A percentile compares a stretch with the other conserved stretches of the same genome.
phyloP scores from a whole-genome alignment of 768 basidiomycete species.

The Tricholoma bakamatsutake region DNA sequence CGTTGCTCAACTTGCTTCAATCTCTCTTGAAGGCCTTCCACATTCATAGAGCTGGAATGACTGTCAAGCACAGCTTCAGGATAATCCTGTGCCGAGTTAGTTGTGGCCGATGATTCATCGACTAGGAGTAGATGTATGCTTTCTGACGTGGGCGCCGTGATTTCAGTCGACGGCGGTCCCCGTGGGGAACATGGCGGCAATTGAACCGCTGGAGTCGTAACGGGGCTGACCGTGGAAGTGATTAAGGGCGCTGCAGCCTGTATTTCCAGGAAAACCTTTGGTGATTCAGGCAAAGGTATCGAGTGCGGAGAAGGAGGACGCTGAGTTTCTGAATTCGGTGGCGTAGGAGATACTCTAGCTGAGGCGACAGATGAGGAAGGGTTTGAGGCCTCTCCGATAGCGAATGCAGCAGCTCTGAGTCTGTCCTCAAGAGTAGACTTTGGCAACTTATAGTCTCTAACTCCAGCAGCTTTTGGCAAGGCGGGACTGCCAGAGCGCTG shows the following conservation, averaged over 20 bases:
- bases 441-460: slow-evolving; percentile 17
- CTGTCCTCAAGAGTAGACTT: slow-evolving; percentile 73
- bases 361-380: slow-evolving; percentile 36
- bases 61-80: not conserved
- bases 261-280: slow-evolving; percentile 17
- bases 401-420: slow-evolving; percentile 57
- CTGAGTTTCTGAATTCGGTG: slow-evolving; percentile 16
- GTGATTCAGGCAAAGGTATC: slow-evolving; percentile 39
- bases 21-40: slow-evolving; percentile 60
- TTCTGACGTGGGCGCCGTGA: not conserved
- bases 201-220: not conserved
- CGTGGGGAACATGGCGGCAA: not conserved
- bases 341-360: slow-evolving; percentile 35
- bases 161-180: not conserved
- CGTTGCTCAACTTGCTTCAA: slow-evolving; percentile 70
- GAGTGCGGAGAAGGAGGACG: slow-evolving; percentile 37
- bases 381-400: slow-evolving; percentile 49
- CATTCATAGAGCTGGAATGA: slow-evolving; percentile 16
- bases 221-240: not conserved
- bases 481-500: slow-evolving; percentile 41
- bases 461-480: slow-evolving; percentile 9
- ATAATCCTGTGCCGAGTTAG: not conserved
- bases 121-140: not conserved
- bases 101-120: too few species aligned
- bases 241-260: slow-evolving; percentile 3